Evolutionary conservation across 164 flowering plant species (phyloP), one percentile per base, ranked within the genome.

Genomic region (Euptelea pleiosperma): DNA sequence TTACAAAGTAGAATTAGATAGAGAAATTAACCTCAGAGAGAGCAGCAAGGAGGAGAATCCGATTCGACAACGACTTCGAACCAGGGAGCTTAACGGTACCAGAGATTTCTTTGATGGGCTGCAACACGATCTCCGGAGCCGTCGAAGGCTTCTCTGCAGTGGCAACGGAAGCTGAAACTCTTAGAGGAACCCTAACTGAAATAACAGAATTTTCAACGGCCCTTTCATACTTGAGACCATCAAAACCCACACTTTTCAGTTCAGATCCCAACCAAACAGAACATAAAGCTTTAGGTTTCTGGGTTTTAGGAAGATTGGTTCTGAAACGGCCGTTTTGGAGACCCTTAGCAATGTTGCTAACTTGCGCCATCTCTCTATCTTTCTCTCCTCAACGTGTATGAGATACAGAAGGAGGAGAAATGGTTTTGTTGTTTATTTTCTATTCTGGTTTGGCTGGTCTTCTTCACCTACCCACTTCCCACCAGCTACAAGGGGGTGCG

Each of bases 41-140:
- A 52, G 99, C 97, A 52, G 99, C 95, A 29, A 94, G 91, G 39
- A 94, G 95, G 12, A 94, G 83, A 77, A 88, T 77, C 52, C 99
- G 86, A 74, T 94, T 94, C 10, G 99, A 94, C n/a, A 94, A 70
- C 4, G 99, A 94, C 73, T 94, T 94, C 2, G 97, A 94, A n/a
- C 99, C 99, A 0, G 99, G 99, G 62, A 93, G 79, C 66, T 67
- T 81, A 51, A 93, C 79, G 12, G 72, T 67, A 11, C 97, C 99
- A 8, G 91, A 80, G 75, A 93, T 90, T 58, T 90, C 91, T 45
- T 72, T 75, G 58, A 93, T 93, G 47, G 99, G 99, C 57, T 88
- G 85, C 80, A 94, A 65, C 51, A 84, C 85, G 50, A 93, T 83
- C 79, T 87, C 94, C n/a, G 93, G 85, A 39, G 44, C 81, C 24